Conservation (phyloP, 768 basidiomycete species). For the Hygrocybe punicea region DNA sequence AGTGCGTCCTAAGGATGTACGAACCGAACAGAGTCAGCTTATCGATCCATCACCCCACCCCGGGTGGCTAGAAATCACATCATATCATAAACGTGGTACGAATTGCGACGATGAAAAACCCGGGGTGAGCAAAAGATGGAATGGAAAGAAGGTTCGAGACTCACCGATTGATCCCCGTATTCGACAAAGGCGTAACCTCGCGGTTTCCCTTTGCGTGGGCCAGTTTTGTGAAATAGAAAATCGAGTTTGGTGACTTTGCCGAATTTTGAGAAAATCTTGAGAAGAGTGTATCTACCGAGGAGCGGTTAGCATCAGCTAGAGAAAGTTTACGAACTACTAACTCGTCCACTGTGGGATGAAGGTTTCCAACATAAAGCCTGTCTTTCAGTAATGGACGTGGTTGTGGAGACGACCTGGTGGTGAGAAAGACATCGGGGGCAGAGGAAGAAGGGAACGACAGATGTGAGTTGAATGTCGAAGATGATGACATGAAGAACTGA, state of each 20-base stretch:
- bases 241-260: conserved; percentile 93
- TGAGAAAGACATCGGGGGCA: no score
- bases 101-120: conserved; percentile 31
- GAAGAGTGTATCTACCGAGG: conserved; percentile 66
- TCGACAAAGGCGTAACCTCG: conserved; percentile 95
- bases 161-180: conserved; percentile 73
- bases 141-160: conserved; percentile 33
- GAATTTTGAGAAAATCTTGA: conserved; percentile 87
- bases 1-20: conserved; percentile 67
- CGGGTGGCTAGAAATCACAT: conserved; percentile 11
- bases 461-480: no score
- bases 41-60: conserved; percentile 7
- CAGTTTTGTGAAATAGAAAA: conserved; percentile 93
- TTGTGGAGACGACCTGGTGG: conserved; percentile 2
- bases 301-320: no score
- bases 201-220: conserved; percentile 85
- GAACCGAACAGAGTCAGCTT: not conserved
- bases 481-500: no score
- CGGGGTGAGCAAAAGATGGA: conserved; percentile 45
- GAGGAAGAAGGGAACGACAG: no score
- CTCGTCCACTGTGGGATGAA: conserved; percentile 89
- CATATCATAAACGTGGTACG: conserved; percentile 1
- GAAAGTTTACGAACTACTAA: conserved; percentile 34
- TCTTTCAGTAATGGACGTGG: conserved; percentile 53
- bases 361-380: conserved; percentile 85